These are phyloP conservation scores for Amanita molliuscula DNA, from an alignment of 768 basidiomycete species.

Conservation along the genomic window DNA sequence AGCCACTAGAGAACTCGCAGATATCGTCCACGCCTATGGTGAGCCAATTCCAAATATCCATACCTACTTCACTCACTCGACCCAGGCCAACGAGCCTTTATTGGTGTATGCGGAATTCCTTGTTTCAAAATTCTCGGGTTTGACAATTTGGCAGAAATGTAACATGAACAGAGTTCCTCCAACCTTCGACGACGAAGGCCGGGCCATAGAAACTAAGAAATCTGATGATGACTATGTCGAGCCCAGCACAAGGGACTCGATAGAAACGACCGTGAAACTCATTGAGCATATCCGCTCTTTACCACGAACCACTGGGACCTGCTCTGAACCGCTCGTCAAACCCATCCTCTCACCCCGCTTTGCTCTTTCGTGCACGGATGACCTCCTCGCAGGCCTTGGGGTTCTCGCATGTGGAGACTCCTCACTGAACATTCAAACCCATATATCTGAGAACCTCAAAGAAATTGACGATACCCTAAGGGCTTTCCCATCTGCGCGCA, in stretches of 20 bases:
- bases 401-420: slow-evolving; percentile 49
- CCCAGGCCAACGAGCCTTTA: slow-evolving; percentile 72
- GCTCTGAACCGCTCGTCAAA: slow-evolving; percentile 55
- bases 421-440: slow-evolving; percentile 77
- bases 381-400: slow-evolving; percentile 57
- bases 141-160: slow-evolving; percentile 50
- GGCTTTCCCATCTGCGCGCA: slow-evolving; percentile 52
- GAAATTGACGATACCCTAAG: slow-evolving; percentile 60
- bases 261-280: slow-evolving; percentile 50
- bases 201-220: neutral
- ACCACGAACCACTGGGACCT: slow-evolving; percentile 17
- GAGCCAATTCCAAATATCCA: slow-evolving; percentile 9
- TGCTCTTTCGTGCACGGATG: slow-evolving; percentile 76
- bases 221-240: slow-evolving; percentile 46
- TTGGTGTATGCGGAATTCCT: slow-evolving; percentile 48
- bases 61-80: slow-evolving; percentile 1
- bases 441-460: slow-evolving; percentile 74
- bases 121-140: neutral
- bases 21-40: slow-evolving; percentile 58
- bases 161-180: slow-evolving; percentile 79
- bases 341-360: slow-evolving; percentile 96
- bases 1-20: slow-evolving; percentile 72
- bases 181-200: slow-evolving; percentile 12
- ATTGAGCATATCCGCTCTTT: slow-evolving; percentile 62
- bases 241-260: slow-evolving; percentile 43